Evolutionary conservation across 768 basidiomycete genomes (phyloP).

Genomic region (Russula earlei): DNA sequence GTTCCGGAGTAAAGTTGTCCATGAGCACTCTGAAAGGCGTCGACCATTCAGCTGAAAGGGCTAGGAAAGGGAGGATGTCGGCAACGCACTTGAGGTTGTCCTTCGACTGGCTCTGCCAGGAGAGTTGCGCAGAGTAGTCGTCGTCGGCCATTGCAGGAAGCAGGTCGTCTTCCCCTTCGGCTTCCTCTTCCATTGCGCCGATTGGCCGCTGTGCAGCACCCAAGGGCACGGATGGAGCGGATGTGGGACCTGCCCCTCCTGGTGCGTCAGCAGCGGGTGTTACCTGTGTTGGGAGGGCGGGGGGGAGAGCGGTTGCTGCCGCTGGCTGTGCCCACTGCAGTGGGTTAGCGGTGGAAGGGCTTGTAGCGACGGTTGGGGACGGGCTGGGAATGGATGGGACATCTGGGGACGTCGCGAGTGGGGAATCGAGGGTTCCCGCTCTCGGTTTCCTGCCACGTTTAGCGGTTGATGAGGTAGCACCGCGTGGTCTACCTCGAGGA

Average conservation of each 20-base stretch:
- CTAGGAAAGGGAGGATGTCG: background rate
- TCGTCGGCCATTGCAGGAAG: constrained; percentile 83
- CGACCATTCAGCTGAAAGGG: no score
- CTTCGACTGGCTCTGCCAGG: constrained; percentile 81
- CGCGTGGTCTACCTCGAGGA: background rate
- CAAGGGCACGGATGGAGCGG: background rate
- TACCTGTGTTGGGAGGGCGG: background rate
- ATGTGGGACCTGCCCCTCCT: background rate
- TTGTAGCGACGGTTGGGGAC: background rate
- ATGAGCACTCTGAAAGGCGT: constrained; percentile 56
- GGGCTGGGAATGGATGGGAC: background rate
- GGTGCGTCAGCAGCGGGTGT: background rate
- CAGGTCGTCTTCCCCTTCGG: constrained; percentile 69
- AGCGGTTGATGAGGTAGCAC: background rate
- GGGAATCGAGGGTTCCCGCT: constrained; percentile 2
- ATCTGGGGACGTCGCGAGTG: constrained; percentile 1
- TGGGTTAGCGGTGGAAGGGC: background rate
- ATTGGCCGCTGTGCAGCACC: constrained; percentile 10
- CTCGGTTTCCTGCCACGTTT: constrained; percentile 20
- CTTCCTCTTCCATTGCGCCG: constrained; percentile 31
- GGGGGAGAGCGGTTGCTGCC: background rate
- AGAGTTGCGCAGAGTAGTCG: constrained; percentile 75
- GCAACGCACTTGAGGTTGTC: constrained; percentile 67
- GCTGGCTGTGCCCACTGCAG: constrained; percentile 12
- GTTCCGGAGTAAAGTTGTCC: constrained; percentile 76